These are phyloP conservation scores for Phytophthora aleatoria DNA, from an alignment of 352 stramenopile species.

Conservation along the genomic window DNA sequence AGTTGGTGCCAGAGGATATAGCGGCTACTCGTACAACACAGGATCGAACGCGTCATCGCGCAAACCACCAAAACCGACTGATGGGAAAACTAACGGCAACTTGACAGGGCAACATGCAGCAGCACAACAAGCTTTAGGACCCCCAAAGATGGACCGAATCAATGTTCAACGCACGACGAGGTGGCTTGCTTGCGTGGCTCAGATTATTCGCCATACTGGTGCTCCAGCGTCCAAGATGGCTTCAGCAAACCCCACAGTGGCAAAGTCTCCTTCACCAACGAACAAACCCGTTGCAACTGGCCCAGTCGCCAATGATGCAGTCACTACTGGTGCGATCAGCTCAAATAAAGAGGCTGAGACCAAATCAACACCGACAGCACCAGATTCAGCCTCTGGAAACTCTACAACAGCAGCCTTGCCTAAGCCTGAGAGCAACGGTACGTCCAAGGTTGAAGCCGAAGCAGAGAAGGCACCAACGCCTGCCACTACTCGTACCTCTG, in stretches of 20 bases:
- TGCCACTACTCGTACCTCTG: background rate
- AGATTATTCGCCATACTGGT: conserved; percentile 70
- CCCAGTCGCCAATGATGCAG: background rate
- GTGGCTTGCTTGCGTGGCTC: conserved; percentile 65
- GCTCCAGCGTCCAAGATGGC: conserved; percentile 15
- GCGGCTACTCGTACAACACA: conserved; percentile 22
- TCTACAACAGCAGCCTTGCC: background rate
- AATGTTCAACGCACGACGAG: conserved; percentile 78
- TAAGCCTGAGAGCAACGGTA: conserved; percentile 7
- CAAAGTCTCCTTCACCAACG: background rate
- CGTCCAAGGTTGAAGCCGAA: conserved; percentile 15
- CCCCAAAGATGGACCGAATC: conserved; percentile 81
- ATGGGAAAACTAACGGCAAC: conserved; percentile 26
- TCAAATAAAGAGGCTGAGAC: conserved; percentile 9
- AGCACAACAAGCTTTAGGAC: conserved; percentile 35
- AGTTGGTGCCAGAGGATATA: conserved; percentile 23
- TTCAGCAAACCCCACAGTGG: background rate
- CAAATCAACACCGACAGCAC: background rate
- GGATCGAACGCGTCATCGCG: conserved; percentile 21
- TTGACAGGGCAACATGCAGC: conserved; percentile 24
- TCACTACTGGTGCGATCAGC: background rate
- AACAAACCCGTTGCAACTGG: conserved; percentile 1
- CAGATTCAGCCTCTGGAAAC: background rate
- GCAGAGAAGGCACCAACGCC: conserved; percentile 1
- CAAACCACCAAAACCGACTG: conserved; percentile 22